A percentile compares a stretch with the other conserved stretches of the same genome.
Evolutionary conservation across 1,284 basidiomycete genomes (phyloP).

Genomic region (Spongispora temasekensis): DNA sequence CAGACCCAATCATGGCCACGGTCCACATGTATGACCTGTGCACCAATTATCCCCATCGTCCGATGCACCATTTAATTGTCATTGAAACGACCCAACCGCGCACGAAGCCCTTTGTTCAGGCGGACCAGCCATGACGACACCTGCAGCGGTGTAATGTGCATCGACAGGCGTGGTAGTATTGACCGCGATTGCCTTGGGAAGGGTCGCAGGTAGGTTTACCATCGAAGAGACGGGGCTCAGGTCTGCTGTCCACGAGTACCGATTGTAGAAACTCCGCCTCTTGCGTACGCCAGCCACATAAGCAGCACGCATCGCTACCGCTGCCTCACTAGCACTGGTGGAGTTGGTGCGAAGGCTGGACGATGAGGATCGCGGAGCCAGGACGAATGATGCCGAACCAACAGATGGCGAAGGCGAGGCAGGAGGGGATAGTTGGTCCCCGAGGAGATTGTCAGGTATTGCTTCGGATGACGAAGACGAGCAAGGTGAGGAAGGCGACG

Average conservation of each 20-base stretch:
- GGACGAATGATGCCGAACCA: constrained; percentile 29
- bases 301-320: constrained; percentile 55
- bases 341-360: constrained; percentile 32
- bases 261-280: constrained; percentile 54
- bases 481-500: constrained; percentile 29
- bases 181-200: constrained; percentile 20
- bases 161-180: constrained; percentile 8
- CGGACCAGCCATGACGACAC: constrained; percentile 11
- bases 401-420: constrained; percentile 34
- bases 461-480: constrained; percentile 35
- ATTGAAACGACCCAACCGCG: constrained; percentile 20
- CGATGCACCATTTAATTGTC: constrained; percentile 2
- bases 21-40: background rate
- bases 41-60: background rate
- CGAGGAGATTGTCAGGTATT: constrained; percentile 21
- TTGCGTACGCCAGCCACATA: constrained; percentile 57
- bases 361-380: constrained; percentile 32
- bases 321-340: constrained; percentile 35
- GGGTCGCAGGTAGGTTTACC: constrained; percentile 16
- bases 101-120: constrained; percentile 1
- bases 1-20: background rate
- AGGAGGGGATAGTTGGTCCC: constrained; percentile 31
- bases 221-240: constrained; percentile 26
- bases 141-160: constrained; percentile 6
- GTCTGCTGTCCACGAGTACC: constrained; percentile 53